Evolutionary conservation across 495 filamentous ascomycete species (phyloP).

Genomic region (Letharia columbiana): DNA sequence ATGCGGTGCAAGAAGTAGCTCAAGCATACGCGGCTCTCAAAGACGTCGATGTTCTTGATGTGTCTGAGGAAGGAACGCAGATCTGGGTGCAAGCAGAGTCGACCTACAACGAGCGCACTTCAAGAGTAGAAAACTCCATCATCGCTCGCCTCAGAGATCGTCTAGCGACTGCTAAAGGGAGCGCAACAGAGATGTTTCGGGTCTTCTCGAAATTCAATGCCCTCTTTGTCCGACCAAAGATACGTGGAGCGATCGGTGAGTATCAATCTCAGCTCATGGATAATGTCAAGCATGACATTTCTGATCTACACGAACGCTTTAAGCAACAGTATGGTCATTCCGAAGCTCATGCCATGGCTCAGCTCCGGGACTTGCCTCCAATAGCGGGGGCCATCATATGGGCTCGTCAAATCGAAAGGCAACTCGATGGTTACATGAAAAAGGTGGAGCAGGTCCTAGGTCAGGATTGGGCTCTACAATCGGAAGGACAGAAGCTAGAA

Average conservation of each 20-base stretch:
- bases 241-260: slow-evolving; percentile 91
- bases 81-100: slow-evolving; percentile 89
- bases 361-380: slow-evolving; percentile 87
- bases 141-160: slow-evolving; percentile 90
- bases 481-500: slow-evolving; percentile 90
- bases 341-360: slow-evolving; percentile 95
- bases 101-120: slow-evolving; percentile 91
- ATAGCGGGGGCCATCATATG: slow-evolving; percentile 95
- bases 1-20: slow-evolving; percentile 93
- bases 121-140: slow-evolving; percentile 96
- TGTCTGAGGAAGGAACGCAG: slow-evolving; percentile 76
- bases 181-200: slow-evolving; percentile 96
- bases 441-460: slow-evolving; percentile 94
- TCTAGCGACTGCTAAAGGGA: slow-evolving; percentile 81
- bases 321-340: slow-evolving; percentile 98
- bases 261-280: slow-evolving; percentile 97
- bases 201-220: slow-evolving; percentile 99
- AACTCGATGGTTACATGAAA: slow-evolving; percentile 92
- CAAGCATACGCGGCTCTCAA: slow-evolving; percentile 88
- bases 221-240: slow-evolving; percentile 93
- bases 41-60: slow-evolving; percentile 91
- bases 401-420: slow-evolving; percentile 92
- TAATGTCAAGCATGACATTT: slow-evolving; percentile 92
- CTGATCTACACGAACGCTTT: slow-evolving; percentile 86
- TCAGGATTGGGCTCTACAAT: slow-evolving; percentile 83